These are phyloP conservation scores for Chiua sp. DNA, from an alignment of 1,284 basidiomycete species.

Conservation along the genomic window DNA sequence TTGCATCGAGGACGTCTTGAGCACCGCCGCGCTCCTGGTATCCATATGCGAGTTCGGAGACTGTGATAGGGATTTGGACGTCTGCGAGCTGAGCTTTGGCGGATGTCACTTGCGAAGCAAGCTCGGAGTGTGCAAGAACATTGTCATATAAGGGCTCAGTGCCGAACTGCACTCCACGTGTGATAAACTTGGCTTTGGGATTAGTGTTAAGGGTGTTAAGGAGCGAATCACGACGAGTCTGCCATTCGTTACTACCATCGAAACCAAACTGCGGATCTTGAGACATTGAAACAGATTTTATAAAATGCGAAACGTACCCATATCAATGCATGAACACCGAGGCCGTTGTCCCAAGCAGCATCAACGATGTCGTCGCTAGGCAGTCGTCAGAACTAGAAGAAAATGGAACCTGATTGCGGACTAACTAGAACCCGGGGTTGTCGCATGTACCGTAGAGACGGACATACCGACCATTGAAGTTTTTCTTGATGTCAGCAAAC, in stretches of 20 bases:
- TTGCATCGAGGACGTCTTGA: conserved; percentile 61
- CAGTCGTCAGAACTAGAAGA: background rate
- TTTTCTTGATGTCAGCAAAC: conserved; percentile 64
- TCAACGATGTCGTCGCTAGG: conserved; percentile 68
- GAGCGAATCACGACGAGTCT: conserved; percentile 56
- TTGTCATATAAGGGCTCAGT: conserved; percentile 75
- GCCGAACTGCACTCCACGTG: conserved; percentile 73
- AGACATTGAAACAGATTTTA: background rate
- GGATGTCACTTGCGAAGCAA: conserved; percentile 60
- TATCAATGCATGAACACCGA: conserved; percentile 77
- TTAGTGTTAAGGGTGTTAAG: conserved; percentile 63
- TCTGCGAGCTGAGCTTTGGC: conserved; percentile 56
- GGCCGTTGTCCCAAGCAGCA: conserved; percentile 70
- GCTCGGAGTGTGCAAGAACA: conserved; percentile 54
- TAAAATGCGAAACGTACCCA: conserved; percentile 54
- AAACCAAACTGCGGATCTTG: conserved; percentile 60
- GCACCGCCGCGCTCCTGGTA: conserved; percentile 59
- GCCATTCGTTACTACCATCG: conserved; percentile 60
- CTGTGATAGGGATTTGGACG: conserved; percentile 69
- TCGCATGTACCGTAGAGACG: conserved; percentile 76
- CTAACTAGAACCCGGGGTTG: conserved; percentile 66
- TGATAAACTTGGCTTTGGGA: conserved; percentile 69
- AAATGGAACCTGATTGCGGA: background rate
- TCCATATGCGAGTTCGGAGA: conserved; percentile 56
- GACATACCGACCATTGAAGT: conserved; percentile 71